phyloP scores from a whole-genome alignment of 805 yeast species.

The Kodamaea fukazawae region DNA sequence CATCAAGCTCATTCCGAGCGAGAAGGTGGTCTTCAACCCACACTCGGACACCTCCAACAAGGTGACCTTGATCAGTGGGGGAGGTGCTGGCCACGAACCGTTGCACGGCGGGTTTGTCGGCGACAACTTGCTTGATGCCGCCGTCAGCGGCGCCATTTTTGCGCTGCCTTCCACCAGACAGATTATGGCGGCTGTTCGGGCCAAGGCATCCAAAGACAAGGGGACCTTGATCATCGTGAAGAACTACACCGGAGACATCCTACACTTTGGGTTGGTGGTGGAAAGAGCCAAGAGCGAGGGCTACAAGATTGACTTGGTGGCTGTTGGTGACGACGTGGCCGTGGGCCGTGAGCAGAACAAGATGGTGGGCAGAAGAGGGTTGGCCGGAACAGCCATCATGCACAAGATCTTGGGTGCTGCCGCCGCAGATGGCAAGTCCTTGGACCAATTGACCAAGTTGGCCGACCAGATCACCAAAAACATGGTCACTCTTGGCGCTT shows the following conservation, averaged over 20 bases:
- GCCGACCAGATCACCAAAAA: conserved; percentile 63
- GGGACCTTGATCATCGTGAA: conserved; percentile 82
- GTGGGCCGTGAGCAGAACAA: conserved; percentile 90
- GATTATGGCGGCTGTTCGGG: conserved; percentile 66
- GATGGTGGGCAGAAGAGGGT: conserved; percentile 90
- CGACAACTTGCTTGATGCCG: conserved; percentile 75
- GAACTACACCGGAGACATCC: conserved; percentile 91
- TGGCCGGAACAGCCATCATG: conserved; percentile 86
- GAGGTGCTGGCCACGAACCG: conserved; percentile 97
- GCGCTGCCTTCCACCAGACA: conserved; percentile 96
- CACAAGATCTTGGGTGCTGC: conserved; percentile 86
- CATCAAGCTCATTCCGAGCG: conserved; percentile 51
- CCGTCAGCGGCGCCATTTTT: conserved; percentile 87
- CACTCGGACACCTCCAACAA: conserved; percentile 42
- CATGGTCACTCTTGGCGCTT: conserved; percentile 84
- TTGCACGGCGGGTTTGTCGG: conserved; percentile 92
- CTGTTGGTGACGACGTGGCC: conserved; percentile 90
- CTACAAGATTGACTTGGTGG: conserved; percentile 63
- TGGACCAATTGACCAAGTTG: conserved; percentile 53
- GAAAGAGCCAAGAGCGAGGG: conserved; percentile 85
- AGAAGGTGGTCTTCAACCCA: conserved; percentile 52
- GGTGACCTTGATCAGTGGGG: conserved; percentile 80
- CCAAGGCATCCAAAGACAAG: conserved; percentile 45
- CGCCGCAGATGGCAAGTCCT: conserved; percentile 38
- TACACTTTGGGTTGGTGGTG: conserved; percentile 89